Evolutionary conservation across 371 early-diverging fungal species (phyloP), one percentile per base, ranked within the genome.

Genomic region (Mucor piriformis): DNA sequence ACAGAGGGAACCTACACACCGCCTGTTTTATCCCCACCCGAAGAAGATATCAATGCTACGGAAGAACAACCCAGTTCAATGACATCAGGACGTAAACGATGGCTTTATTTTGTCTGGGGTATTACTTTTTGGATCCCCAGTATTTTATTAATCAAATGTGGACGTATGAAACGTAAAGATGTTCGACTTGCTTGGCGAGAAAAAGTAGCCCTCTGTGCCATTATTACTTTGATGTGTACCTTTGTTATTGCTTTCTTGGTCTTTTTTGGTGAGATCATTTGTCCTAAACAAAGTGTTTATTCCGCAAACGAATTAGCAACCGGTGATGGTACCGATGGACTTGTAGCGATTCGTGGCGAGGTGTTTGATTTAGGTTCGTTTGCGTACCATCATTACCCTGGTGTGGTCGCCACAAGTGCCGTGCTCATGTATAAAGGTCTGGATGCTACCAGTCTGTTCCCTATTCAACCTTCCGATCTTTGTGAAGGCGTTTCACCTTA

Each of bases 101-200:
- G 97, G 98, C 72, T 96, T 4, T 75, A 74, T 37, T 77, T 88
- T 69, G 92, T 93, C 0, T 94, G 90, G 90, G 60, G 77, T 24
- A 66, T 92, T 50, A 97, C 97, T 1, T 94, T 89, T 88, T 95
- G 92, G 90, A 79, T 94, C 10, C 94, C 94, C 8, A 74, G 79
- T 48, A 79, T 74, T 13, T 82, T 79, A 55, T 63, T 95, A 58
- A 55, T 64, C 13, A 72, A 74, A 64, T 81, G 87, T 61, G 92
- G 90, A 50, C 73, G 83, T 24, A 92, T 93, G 87, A 83, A 84
- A 59, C 86, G 85, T 20, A 75, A 73, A 33, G 95, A 97, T 73
- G 83, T 93, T 42, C 88, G 88, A 24, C 83, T 93, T 70, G 96
- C 97, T 2, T 97, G 97, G 97, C 85, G 96, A 50, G 97, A 97